phyloP scores from a whole-genome alignment of 164 flowering plant species.

The Nymphaea colorata region DNA sequence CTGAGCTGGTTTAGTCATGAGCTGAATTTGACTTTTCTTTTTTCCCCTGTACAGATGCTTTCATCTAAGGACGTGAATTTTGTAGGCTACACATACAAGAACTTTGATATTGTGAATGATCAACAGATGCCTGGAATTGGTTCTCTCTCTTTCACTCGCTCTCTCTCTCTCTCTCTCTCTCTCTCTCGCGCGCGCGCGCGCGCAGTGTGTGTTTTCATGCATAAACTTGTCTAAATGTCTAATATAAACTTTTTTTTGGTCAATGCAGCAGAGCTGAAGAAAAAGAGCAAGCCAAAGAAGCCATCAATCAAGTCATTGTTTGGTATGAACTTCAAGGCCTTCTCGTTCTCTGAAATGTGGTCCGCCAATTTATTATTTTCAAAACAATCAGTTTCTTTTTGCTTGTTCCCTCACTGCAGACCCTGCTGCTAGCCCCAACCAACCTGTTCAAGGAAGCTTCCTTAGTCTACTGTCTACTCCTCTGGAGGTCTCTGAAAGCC shows the following conservation, averaged over 20 bases:
- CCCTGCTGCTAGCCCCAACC: constrained; percentile 11
- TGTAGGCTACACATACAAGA: constrained; percentile 30
- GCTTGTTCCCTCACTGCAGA: constrained; percentile 7
- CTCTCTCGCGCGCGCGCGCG: no score
- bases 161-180: background rate
- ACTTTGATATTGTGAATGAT: constrained; percentile 28
- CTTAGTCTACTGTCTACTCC: constrained; percentile 20
- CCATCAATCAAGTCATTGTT: constrained; percentile 38
- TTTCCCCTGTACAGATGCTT: constrained; percentile 21
- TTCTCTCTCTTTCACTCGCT: constrained; percentile 10
- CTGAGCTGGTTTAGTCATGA: no score
- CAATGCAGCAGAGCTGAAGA: constrained; percentile 35
- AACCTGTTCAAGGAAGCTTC: constrained; percentile 18
- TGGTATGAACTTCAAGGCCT: constrained; percentile 15
- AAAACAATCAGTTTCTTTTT: background rate
- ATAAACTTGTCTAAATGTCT: no score
- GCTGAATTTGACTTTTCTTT: background rate
- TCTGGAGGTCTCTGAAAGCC: constrained; percentile 21
- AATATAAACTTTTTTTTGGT: background rate
- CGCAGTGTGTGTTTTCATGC: no score
- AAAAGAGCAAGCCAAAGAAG: constrained; percentile 27
- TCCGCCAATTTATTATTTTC: background rate
- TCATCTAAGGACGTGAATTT: constrained; percentile 31
- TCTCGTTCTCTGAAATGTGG: background rate
- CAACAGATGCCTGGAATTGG: constrained; percentile 22